phyloP scores from a whole-genome alignment of 768 basidiomycete genomes.

The Collybiopsis luxurians region DNA sequence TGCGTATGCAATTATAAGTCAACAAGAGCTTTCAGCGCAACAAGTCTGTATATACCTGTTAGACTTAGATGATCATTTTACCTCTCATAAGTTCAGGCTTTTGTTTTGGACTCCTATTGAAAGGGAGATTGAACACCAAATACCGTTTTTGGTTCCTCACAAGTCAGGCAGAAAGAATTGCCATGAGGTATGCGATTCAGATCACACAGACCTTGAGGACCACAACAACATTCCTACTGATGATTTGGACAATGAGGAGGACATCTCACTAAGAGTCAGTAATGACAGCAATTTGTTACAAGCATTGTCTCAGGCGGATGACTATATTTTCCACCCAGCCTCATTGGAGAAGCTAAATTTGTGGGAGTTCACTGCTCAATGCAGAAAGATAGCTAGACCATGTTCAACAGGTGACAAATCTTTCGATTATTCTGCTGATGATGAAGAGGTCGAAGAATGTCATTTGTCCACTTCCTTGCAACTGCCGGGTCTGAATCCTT shows the following conservation, averaged over 20 bases:
- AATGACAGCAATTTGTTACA: neutral
- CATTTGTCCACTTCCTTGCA: no score
- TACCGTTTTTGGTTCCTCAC: neutral
- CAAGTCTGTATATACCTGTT: constrained; percentile 23
- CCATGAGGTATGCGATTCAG: no score
- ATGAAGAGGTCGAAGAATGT: no score
- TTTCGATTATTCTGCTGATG: no score
- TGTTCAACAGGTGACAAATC: no score
- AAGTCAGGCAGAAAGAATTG: no score
- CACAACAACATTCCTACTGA: no score
- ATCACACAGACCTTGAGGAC: no score
- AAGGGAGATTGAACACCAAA: constrained; percentile 1
- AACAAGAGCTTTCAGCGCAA: constrained; percentile 25
- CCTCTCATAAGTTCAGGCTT: constrained; percentile 18
- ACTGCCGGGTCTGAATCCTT: no score
- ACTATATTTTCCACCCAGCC: neutral
- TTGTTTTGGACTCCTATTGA: constrained; percentile 23
- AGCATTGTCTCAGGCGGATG: neutral
- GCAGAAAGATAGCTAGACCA: neutral
- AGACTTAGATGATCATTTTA: constrained; percentile 25
- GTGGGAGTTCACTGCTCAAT: constrained; percentile 2
- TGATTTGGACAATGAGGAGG: no score
- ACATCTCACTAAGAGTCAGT: no score
- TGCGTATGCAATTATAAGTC: constrained; percentile 22
- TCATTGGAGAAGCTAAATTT: neutral